Evolutionary conservation across 1,284 basidiomycete genomes (phyloP), one percentile per base, ranked within the genome.

Genomic region (Leccinum angustisporum): DNA sequence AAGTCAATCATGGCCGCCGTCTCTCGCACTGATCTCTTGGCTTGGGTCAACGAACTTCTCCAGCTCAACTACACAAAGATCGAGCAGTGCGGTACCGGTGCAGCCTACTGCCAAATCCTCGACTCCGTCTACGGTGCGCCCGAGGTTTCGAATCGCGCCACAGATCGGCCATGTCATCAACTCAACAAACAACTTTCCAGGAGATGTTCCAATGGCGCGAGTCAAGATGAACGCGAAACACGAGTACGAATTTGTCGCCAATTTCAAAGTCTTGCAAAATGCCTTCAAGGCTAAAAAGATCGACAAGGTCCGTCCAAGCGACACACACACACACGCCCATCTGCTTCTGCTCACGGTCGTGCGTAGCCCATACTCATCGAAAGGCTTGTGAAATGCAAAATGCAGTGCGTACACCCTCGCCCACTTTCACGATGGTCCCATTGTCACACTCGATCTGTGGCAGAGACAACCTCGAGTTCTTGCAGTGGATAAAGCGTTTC

Each of bases 381-480:
- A 67, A 90, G 84, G 70, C 86, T 99, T 58, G 87, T 95, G 54
- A 97, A 97, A 79, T 99, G 97, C 83, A 98, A 98, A 82, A 99
- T 99, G 97, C 97, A 98, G 90, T 92, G 78, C 76, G 90, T 84
- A 63, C 38, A 34, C 54, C 54, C 51, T 31, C 9, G 30, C 34
- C 43, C 36, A 5, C 52, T 4, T 34, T 54, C 57, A 50, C 52
- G 38, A 63, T 66, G 30, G 11, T 36, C 56, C 27, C 25, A 55
- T 63, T 60, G 61, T 73, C 62, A 74, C 61, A 31, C 13, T 25
- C 52, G 50, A 38, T 60, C 56, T 61, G 56, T 61, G 57, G 59
- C 70, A 92, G 90, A 78, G 97, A 99, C 78, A 99, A 99, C 78
- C 89, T 99, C 68, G 97, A 99, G 76, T 99, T 99, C 78, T 76